phyloP scores from a whole-genome alignment of 805 yeast species.

The Saturnispora serradocipensis region DNA sequence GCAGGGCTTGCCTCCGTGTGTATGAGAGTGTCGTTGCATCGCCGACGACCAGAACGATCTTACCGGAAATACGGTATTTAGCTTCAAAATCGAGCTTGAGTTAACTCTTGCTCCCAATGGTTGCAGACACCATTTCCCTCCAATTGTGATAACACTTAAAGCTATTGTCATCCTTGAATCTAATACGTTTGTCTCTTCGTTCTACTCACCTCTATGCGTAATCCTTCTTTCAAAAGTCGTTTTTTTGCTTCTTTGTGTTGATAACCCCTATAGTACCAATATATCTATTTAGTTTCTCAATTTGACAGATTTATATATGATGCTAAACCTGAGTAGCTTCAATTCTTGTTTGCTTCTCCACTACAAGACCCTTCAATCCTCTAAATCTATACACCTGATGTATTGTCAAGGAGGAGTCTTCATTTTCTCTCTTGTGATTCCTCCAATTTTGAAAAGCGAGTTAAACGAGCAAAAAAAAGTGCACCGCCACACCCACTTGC shows the following conservation, averaged over 20 bases:
- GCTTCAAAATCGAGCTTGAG: neutral
- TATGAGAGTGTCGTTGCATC: conserved; percentile 7
- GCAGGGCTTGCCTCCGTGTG: conserved; percentile 6
- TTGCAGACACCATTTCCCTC: neutral
- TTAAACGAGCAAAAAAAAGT: neutral
- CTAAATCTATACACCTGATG: neutral
- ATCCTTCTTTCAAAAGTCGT: neutral
- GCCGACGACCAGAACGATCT: neutral
- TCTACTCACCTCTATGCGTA: neutral
- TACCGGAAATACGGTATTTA: neutral
- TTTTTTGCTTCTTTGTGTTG: neutral
- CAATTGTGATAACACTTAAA: neutral
- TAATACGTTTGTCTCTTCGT: neutral
- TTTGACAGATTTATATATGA: neutral
- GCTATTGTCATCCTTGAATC: neutral
- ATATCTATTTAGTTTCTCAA: neutral
- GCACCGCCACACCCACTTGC: neutral
- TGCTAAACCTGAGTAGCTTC: neutral
- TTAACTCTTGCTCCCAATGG: neutral
- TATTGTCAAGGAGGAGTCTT: neutral
- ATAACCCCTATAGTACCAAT: neutral
- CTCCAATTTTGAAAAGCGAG: neutral
- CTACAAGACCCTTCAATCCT: neutral
- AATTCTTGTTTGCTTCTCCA: neutral
- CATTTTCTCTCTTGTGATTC: neutral